A percentile compares a stretch with the other conserved stretches of the same genome.
phyloP scores from a whole-genome alignment of 495 filamentous ascomycete genomes.

The Penicillium desertorum region DNA sequence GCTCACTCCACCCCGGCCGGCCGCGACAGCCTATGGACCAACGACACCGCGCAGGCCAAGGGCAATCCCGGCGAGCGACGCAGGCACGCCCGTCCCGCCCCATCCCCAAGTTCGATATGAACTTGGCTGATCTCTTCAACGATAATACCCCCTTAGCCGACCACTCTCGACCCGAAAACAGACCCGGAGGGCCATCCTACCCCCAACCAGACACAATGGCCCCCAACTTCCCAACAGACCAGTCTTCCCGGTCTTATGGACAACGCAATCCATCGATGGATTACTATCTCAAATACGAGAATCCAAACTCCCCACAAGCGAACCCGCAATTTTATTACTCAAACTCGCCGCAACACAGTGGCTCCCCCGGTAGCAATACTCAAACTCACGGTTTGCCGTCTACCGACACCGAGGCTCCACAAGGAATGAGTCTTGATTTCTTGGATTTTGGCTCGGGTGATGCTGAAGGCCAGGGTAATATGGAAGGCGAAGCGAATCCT shows the following conservation, averaged over 20 bases:
- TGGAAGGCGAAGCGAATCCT: conserved; percentile 33
- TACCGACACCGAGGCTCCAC: conserved; percentile 31
- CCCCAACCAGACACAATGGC: conserved; percentile 30
- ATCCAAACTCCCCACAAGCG: conserved; percentile 32
- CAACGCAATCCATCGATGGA: conserved; percentile 42
- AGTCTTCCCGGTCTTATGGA: conserved; percentile 27
- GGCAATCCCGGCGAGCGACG: conserved; percentile 28
- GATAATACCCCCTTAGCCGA: conserved; percentile 31
- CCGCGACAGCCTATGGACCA: conserved; percentile 30
- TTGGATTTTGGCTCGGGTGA: conserved; percentile 38
- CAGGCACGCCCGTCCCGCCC: conserved; percentile 39
- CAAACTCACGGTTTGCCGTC: conserved; percentile 21
- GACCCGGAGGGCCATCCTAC: conserved; percentile 20
- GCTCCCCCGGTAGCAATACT: conserved; percentile 35
- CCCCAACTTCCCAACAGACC: conserved; percentile 28
- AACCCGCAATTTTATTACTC: conserved; percentile 40
- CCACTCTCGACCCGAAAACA: conserved; percentile 23
- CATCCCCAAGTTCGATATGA: conserved; percentile 63
- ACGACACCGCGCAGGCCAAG: conserved; percentile 24
- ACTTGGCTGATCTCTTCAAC: conserved; percentile 54
- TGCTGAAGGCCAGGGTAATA: conserved; percentile 26
- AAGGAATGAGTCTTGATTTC: conserved; percentile 41
- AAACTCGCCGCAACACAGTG: conserved; percentile 44
- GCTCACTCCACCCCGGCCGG: conserved; percentile 24
- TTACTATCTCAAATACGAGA: conserved; percentile 41